Percentiles rank a stretch among this genome's conserved stretches.
These are phyloP conservation scores for Diutina ranongensis DNA, from an alignment of 1,139 yeast species.

Conservation along the genomic window DNA sequence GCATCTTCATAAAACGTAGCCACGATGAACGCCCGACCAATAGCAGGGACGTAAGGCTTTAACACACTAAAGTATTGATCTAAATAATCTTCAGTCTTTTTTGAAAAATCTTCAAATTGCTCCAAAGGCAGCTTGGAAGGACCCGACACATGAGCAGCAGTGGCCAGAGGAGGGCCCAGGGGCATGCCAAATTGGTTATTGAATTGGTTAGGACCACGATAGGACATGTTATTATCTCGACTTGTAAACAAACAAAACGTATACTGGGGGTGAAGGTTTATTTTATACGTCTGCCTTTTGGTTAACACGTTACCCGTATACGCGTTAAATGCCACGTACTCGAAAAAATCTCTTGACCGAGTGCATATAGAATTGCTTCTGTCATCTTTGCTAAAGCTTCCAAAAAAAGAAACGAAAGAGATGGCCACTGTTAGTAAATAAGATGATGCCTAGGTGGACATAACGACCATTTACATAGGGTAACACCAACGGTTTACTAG, in stretches of 20 bases:
- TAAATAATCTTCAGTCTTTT: constrained; percentile 33
- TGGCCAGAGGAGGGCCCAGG: constrained; percentile 7
- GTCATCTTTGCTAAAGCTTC: too few species aligned
- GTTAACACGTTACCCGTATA: not conserved
- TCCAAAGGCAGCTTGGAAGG: constrained; percentile 14
- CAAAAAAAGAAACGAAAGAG: too few species aligned
- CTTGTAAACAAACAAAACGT: not conserved
- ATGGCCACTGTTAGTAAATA: too few species aligned
- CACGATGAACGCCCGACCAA: constrained; percentile 84
- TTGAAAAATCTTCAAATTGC: constrained; percentile 35
- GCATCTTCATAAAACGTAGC: constrained; percentile 94
- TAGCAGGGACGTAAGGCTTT: constrained; percentile 69
- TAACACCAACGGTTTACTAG: too few species aligned
- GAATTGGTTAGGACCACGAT: constrained; percentile 10
- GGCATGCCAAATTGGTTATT: constrained; percentile 9
- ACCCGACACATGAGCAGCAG: constrained; percentile 6
- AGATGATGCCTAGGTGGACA: too few species aligned
- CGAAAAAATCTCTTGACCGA: not conserved
- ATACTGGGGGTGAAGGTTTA: not conserved
- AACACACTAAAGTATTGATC: constrained; percentile 38
- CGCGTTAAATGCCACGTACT: not conserved
- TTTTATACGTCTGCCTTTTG: not conserved
- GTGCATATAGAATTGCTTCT: too few species aligned
- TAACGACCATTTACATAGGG: too few species aligned
- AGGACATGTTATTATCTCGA: constrained; percentile 12